Base-by-base conservation (phyloP, 495 filamentous ascomycete genomes). In the Talaromyces wortmannii region DNA sequence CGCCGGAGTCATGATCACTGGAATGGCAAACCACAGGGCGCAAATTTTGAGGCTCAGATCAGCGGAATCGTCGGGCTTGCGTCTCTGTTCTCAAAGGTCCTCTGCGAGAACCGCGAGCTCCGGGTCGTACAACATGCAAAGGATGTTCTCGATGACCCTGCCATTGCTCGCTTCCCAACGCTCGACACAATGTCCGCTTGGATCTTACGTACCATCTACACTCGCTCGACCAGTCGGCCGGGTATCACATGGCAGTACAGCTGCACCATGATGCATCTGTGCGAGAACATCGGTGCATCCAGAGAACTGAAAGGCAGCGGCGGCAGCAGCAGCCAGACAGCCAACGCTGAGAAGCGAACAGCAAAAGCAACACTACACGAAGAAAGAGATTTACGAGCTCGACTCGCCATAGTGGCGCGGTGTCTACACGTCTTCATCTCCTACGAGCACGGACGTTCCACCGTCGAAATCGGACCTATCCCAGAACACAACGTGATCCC, bases 381-480 rank as follows among this genome's bases (percentile, higher is more conserved):
- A 31, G 42, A 59, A 16, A 48, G 58, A 7, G 61, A 70, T 16
- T 57, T 59, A 31, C 59, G 61, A 2, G 58, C 62, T 11, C 65
- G 64, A 33, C 57, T 62, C 2, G 61, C 62, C 49, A 66, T 66
- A 59, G 69, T 70, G 2, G 71, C 64, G 4, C 63, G 57, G 31
- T 67, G 62, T 44, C 62, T 71, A 30, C 74, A 68, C 57, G 59
- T 62, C 15, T 59, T 67, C 55, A 61, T 68, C 23, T 64, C 63
- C 31, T 74, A 71, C 57, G 75, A 78, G 50, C 70, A 74, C 55
- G 75, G 73, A 30, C 65, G 72, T 17, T 74, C 72, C 6, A 46
- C 30, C 3, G 43, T 46, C 12, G 43, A 53, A 17, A 40, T 53
- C 6, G 52, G 52, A 12, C 42, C 52, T 10, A 40, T 53, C 10